A percentile compares a stretch with the other conserved stretches of the same genome.
Conservation (phyloP, 345 rosid genomes). For the Mercurialis annua region DNA sequence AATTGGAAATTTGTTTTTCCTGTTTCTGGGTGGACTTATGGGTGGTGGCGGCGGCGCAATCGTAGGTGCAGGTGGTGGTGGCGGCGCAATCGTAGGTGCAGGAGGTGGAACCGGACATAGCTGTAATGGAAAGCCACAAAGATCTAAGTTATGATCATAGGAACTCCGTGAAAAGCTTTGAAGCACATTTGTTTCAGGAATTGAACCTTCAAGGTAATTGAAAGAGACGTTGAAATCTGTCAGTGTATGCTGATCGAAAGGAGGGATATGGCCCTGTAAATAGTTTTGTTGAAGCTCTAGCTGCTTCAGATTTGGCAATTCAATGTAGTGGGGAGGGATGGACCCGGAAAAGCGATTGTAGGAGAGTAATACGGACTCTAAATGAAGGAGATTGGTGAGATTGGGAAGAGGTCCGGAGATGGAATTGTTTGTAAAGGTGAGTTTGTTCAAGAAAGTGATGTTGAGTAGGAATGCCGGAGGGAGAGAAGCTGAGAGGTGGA, state of each 20-base stretch:
- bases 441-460: conserved; percentile 35
- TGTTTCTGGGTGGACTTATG: background rate
- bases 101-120: conserved; percentile 30
- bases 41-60: conserved; percentile 8
- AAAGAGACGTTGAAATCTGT: conserved; percentile 44
- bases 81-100: background rate
- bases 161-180: conserved; percentile 33
- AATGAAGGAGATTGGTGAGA: conserved; percentile 27
- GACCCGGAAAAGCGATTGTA: conserved; percentile 38
- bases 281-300: conserved; percentile 47
- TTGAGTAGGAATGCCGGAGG: conserved; percentile 36
- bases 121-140: conserved; percentile 46
- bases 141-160: conserved; percentile 37
- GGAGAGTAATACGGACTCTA: conserved; percentile 37
- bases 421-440: conserved; percentile 44
- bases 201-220: conserved; percentile 41
- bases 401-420: conserved; percentile 41
- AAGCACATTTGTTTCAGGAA: conserved; percentile 38
- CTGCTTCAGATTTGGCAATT: conserved; percentile 27
- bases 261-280: conserved; percentile 40
- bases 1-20: conserved; percentile 12
- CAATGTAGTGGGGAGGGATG: conserved; percentile 34
- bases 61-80: conserved; percentile 13
- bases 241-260: conserved; percentile 39
- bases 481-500: conserved; percentile 42